Evolutionary conservation across 768 basidiomycete genomes (phyloP), one percentile per base, ranked within the genome.

Genomic region (Pisolithus orientalis): DNA sequence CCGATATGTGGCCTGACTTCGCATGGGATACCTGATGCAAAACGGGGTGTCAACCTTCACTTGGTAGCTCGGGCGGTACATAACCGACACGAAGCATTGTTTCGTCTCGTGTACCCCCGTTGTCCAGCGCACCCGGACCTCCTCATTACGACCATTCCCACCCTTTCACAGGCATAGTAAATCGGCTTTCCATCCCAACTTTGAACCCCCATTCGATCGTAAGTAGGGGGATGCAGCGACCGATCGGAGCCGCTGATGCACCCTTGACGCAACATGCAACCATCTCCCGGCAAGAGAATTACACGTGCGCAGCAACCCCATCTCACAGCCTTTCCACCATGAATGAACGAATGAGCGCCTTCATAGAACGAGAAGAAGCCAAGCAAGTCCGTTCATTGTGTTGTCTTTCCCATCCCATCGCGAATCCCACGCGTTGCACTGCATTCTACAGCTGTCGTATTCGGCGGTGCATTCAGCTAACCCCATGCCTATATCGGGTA

Each of bases 91-190:
- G 27, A 51, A 47, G 29, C 21, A 27, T 34, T 39, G 39, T 39
- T 34, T 17, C 11, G 44, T 45, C 31, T 37, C 27, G 29, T 9
- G 27, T 21, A 51, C 47, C 51, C 53, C 53, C 57, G 54, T 54
- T 40, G 42, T 31, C 46, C 14, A 29, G 50, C 54, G 50, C 34
- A 11, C 16, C 25, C 39, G 34, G 32, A 43, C 47, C 49, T 39
- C 7, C 10, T 13, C 13, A 14, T 13, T 34, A 13, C 13, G 13
- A 34, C 34, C 54, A 52, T 25, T 43, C 31, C 39, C 29, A n/a
- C 14, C 40, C 40, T 17, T 25, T 25, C 40, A 42, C n/a, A 1
- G n/a, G 25, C 17, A 34, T 34, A 34, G 34, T 34, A 13, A 34
- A 34, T 42, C 40, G 4, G 17, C 40, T 42, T 25, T 42, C 34